Evolutionary conservation across 75 land plant species (phyloP), one percentile per base, ranked within the genome.

Genomic region (Cupressus sempervirens): DNA sequence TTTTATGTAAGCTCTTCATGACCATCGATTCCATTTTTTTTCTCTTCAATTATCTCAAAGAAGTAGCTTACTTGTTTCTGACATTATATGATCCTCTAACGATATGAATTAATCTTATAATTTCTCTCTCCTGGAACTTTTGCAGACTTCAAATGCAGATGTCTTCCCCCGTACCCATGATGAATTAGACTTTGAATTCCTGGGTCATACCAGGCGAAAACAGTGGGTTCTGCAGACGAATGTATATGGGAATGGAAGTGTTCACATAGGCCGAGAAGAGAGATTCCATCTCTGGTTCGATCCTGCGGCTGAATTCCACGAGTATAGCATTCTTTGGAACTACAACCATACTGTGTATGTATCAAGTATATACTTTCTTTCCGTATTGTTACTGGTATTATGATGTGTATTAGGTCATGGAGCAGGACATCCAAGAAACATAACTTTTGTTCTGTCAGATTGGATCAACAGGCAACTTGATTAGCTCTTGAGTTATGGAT

Each of bases 251-350:
- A 91, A 91, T 80, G 91, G 91, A 40, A 91, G 92, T 75, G 84
- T 84, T 20, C 54, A 80, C 52, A 86, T 72, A 15, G 92, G 92
- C 30, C 62, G 91, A 48, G 91, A 91, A 65, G 89, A 91, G 84
- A 92, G 92, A 54, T 87, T 92, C 72, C 86, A 86, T 34, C 91
- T 92, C 35, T 94, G 95, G 95, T 94, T 94, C 53, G 94, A 94
- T 76, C 95, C 94, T 23, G 87, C 94, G 1, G 80, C 38, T 26
- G 85, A 88, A 3, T 90, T 86, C 87, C 95, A 94, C 74, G 54
- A 89, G 18, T 94, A 94, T 89, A 91, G 90, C 88, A 90, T 94
- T 84, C 81, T 94, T 23, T 94, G 95, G 95, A 92, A 91, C 87
- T 32, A 72, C 54, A 77, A 91, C 75, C 95, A 93, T 81, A 86